Evolutionary conservation across 176 grass and related monocot species (phyloP).

Genomic region (Pharus latifolius): DNA sequence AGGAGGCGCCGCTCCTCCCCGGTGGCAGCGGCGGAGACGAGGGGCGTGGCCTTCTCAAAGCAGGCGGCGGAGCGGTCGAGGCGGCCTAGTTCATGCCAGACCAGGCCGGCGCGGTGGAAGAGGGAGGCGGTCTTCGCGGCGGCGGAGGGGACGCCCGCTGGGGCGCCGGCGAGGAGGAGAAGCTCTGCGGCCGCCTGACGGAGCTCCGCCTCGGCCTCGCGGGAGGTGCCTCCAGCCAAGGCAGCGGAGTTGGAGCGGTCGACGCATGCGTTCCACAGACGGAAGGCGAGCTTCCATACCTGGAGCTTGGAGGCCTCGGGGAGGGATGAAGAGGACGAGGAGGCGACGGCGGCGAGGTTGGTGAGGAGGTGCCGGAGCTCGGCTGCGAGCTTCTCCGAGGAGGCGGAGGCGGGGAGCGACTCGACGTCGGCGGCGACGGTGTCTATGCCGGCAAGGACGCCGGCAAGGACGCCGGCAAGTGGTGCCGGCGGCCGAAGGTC

Average conservation of each 20-base stretch:
- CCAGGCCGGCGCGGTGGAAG: conserved; percentile 57
- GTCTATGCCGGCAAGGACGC: conserved; percentile 62
- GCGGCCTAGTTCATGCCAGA: conserved; percentile 68
- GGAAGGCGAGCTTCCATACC: conserved; percentile 76
- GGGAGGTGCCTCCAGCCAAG: neutral
- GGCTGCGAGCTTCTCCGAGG: conserved; percentile 31
- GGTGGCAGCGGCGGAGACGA: conserved; percentile 32
- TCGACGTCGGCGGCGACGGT: conserved; percentile 44
- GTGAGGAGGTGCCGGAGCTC: conserved; percentile 43
- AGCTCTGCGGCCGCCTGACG: conserved; percentile 73
- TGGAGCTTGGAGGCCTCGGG: conserved; percentile 30
- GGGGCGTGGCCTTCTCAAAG: conserved; percentile 82
- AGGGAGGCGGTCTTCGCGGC: conserved; percentile 58
- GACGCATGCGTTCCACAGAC: conserved; percentile 86
- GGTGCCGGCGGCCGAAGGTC: conserved; percentile 41
- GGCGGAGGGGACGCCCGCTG: conserved; percentile 39
- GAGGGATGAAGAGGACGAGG: conserved; percentile 24
- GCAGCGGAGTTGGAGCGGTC: conserved; percentile 60
- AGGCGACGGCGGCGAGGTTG: conserved; percentile 27
- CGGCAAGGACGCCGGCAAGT: conserved; percentile 36
- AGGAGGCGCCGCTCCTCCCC: conserved; percentile 39
- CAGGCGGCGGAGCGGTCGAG: conserved; percentile 67
- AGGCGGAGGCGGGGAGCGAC: conserved; percentile 26
- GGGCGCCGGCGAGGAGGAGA: conserved; percentile 44
- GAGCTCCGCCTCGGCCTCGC: conserved; percentile 49